Base-by-base conservation (phyloP, 345 rosid species). In the Salix koriyanagi region DNA sequence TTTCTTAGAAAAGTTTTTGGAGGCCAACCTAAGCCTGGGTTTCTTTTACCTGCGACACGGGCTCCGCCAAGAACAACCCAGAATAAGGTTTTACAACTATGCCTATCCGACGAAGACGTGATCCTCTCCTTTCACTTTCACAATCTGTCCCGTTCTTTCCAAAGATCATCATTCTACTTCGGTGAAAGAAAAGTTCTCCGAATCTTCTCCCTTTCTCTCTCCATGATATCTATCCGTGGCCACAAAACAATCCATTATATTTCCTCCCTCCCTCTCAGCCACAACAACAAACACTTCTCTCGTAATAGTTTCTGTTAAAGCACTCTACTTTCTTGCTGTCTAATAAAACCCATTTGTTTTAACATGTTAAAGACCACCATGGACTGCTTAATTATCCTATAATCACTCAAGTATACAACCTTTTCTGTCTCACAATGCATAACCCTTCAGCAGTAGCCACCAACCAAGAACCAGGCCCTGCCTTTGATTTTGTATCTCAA, bases 401-500 rank as follows among this genome's bases (percentile, higher is more conserved):
- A 26, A 52, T 64, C 21, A 18, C 41, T 67, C 23, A 18, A 3
- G 64, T 11, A 60, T 39, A 36, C 32, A 19, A 16, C 66, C 25
- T 14, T 54, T 34, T 21, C 19, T 10, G 25, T 68, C 70, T 76
- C 78, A 81, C 19, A 65, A 94, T 95, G 99, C 90, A 87, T 78
- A 87, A 77, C 77, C 87, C 94, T 65, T 89, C 95, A 54, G 77
- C 91, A 7, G 88, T 84, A 44, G 76, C 62, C 14, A 56, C 62
- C 62, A 10, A 87, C 52, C 92, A 85, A 42, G 98, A 96, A 41
- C 79, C 92, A 30, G 71, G 81, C n/a, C 80, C 90, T 28, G 83
- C 70, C 25, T 65, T 89, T 72, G 93, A 91, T 87, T 75, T 86
- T 73, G 84, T 81, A 19, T 77, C 86, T 46, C 90, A 86, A n/a